Conservation (phyloP, 345 rosid species). For the Euphorbia pulcherrima region DNA sequence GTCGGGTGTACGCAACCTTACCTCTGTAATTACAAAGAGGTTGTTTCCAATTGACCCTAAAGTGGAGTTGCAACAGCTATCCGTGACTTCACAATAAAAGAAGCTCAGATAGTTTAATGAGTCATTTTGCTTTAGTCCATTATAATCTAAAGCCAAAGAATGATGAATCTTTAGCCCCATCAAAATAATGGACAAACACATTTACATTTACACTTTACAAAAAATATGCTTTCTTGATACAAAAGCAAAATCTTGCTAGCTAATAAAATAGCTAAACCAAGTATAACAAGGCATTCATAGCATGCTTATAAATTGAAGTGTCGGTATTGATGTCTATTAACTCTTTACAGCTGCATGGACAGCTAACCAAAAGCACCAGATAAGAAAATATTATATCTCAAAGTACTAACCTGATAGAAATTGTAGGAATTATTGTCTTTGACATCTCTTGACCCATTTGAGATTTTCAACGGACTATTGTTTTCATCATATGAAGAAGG, state of each 20-base stretch:
- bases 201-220: too few relatives aligned
- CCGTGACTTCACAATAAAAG: too few relatives aligned
- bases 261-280: neutral
- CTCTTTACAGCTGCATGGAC: neutral
- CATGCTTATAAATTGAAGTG: neutral
- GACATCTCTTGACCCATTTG: slow-evolving; percentile 35
- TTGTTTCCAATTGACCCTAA: too few relatives aligned
- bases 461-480: slow-evolving; percentile 28
- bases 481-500: slow-evolving; percentile 46
- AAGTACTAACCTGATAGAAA: slow-evolving; percentile 73
- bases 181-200: too few relatives aligned
- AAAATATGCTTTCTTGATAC: neutral
- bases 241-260: slow-evolving; percentile 1
- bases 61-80: too few relatives aligned
- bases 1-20: too few relatives aligned
- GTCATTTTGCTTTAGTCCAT: too few relatives aligned
- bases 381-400: slow-evolving; percentile 3
- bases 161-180: too few relatives aligned
- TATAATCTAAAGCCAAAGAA: too few relatives aligned
- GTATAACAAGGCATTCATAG: neutral
- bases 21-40: too few relatives aligned
- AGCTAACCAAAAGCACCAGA: slow-evolving; percentile 3
- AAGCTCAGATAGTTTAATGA: too few relatives aligned
- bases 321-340: neutral
- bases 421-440: slow-evolving; percentile 59